Percentiles rank a stretch among this genome's conserved stretches.
phyloP scores from a whole-genome alignment of 176 grass and related monocot genomes.

The Juncus effusus region DNA sequence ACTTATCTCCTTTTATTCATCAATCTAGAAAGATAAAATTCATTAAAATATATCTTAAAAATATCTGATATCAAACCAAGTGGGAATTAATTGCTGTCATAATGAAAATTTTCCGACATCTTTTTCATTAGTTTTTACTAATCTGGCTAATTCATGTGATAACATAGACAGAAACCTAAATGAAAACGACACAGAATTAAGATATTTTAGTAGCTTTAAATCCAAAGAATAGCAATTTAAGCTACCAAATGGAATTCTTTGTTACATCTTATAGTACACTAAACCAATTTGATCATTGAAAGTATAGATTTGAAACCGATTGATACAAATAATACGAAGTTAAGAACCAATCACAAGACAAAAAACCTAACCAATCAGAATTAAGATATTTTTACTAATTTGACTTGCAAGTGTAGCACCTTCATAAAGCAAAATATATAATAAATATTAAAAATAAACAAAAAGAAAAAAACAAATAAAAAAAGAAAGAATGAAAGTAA shows the following conservation, averaged over 20 bases:
- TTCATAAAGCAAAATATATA: not conserved
- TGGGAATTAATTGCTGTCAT: too few species aligned
- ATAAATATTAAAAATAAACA: conserved; percentile 5
- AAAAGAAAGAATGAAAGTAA: too few species aligned
- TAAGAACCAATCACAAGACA: not conserved
- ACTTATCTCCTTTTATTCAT: too few species aligned
- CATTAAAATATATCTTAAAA: too few species aligned
- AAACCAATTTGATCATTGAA: not conserved
- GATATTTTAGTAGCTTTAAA: not conserved
- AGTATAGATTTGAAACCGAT: conserved; percentile 14
- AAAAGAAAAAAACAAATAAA: not conserved
- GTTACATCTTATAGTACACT: too few species aligned
- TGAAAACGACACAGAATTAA: conserved; percentile 2
- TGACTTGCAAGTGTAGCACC: not conserved
- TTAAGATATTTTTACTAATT: too few species aligned
- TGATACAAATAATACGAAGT: not conserved
- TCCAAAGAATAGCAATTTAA: too few species aligned
- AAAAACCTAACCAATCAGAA: not conserved
- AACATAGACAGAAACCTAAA: not conserved
- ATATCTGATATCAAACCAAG: too few species aligned
- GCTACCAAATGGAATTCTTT: too few species aligned
- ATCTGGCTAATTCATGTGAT: not conserved
- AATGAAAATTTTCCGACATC: too few species aligned
- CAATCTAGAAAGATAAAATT: too few species aligned
- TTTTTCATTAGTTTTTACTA: not conserved